Evolutionary conservation across 768 basidiomycete species (phyloP).

Genomic region (Kwoniella sp.): DNA sequence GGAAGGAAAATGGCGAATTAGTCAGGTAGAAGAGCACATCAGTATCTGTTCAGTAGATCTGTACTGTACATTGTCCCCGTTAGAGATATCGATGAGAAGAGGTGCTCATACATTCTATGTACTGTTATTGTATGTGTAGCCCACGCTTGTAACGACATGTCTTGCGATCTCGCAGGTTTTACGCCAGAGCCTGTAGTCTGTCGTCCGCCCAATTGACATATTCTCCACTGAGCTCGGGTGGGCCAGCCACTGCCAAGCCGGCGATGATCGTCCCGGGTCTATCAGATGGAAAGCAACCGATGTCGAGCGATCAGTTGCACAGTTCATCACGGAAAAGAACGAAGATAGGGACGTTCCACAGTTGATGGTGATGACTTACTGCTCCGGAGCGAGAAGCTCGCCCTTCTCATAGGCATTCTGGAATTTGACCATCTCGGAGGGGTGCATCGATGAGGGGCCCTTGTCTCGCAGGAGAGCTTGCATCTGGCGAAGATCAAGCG

Average conservation of each 20-base stretch:
- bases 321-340: background rate
- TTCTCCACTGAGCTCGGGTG: conserved; percentile 67
- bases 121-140: too few relatives aligned
- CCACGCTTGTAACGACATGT: too few relatives aligned
- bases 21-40: too few relatives aligned
- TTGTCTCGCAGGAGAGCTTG: conserved; percentile 56
- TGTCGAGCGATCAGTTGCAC: conserved; percentile 1
- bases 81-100: too few relatives aligned
- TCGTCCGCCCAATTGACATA: conserved; percentile 82
- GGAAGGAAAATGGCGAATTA: too few relatives aligned
- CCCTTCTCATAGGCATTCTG: conserved; percentile 65
- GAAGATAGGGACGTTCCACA: too few relatives aligned
- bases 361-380: conserved; percentile 73
- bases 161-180: too few relatives aligned
- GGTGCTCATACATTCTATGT: too few relatives aligned
- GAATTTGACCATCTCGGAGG: conserved; percentile 65
- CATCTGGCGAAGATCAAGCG: conserved; percentile 32
- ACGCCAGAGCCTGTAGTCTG: conserved; percentile 33
- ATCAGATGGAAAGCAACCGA: background rate
- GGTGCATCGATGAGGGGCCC: conserved; percentile 61
- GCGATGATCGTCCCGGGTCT: conserved; percentile 65
- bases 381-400: conserved; percentile 73
- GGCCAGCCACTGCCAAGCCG: conserved; percentile 68
- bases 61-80: too few relatives aligned
- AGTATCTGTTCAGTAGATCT: too few relatives aligned